A percentile compares a stretch with the other conserved stretches of the same genome.
phyloP scores from a whole-genome alignment of 2,329 filamentous ascomycete genomes.

The Sclerotinia minor region DNA sequence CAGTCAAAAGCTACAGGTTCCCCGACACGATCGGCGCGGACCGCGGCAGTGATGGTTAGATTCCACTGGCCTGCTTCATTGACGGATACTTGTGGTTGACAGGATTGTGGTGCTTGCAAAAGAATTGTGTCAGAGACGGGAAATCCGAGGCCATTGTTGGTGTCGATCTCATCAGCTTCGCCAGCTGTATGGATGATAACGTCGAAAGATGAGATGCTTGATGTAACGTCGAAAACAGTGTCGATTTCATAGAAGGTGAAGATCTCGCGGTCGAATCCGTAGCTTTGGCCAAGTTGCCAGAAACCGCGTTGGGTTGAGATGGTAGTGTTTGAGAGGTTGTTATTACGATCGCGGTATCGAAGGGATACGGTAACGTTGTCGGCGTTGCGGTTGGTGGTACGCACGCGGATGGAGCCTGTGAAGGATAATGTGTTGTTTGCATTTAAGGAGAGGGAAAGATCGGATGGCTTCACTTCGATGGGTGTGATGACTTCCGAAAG shows the following conservation, averaged over 20 bases:
- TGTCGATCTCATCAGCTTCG: constrained; percentile 7
- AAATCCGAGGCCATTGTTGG: background rate
- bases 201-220: constrained; percentile 12
- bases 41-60: background rate
- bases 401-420: constrained; percentile 5
- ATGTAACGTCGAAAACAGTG: background rate
- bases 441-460: background rate
- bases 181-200: background rate
- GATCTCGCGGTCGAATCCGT: background rate
- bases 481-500: constrained; percentile 55
- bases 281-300: background rate
- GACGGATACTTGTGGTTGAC: background rate
- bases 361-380: background rate
- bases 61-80: constrained; percentile 1
- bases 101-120: constrained; percentile 6
- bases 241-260: background rate
- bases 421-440: constrained; percentile 5
- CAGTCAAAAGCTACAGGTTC: constrained; percentile 8
- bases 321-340: background rate
- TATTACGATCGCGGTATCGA: background rate
- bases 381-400: constrained; percentile 1
- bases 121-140: constrained; percentile 3
- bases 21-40: constrained; percentile 10
- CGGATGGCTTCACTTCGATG: constrained; percentile 41
- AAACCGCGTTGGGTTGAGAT: accelerated